Conservation (phyloP, 1,284 basidiomycete species). For the Coriolopsis trogii region DNA sequence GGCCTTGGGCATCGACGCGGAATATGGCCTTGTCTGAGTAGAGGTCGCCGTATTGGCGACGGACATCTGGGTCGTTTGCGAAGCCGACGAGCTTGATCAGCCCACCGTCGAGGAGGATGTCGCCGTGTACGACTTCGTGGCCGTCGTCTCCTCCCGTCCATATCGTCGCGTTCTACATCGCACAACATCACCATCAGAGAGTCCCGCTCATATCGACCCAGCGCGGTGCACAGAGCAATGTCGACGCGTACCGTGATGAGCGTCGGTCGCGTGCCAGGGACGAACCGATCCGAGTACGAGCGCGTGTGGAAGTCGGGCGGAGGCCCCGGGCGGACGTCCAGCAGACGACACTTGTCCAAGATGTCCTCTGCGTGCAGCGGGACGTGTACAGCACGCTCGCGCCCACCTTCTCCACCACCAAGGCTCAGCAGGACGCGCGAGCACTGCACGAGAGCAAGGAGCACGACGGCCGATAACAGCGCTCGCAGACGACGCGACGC, state of each 20-base stretch:
- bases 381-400: no score
- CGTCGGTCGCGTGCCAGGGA: slow-evolving; percentile 56
- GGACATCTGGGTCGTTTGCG: slow-evolving; percentile 30
- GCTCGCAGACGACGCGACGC: no score
- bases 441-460: no score
- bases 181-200: no score
- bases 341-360: slow-evolving; percentile 42
- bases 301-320: slow-evolving; percentile 52
- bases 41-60: slow-evolving; percentile 25
- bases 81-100: slow-evolving; percentile 53
- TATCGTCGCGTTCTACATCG: slow-evolving; percentile 58
- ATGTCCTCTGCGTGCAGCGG: slow-evolving; percentile 33
- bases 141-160: slow-evolving; percentile 65
- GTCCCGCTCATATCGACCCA: no score
- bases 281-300: slow-evolving; percentile 67
- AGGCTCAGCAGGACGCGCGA: no score
- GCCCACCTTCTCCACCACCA: no score
- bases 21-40: not conserved
- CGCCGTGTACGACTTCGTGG: slow-evolving; percentile 52
- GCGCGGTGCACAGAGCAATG: no score
- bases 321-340: slow-evolving; percentile 42
- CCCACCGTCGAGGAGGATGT: slow-evolving; percentile 57
- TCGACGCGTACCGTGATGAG: slow-evolving; percentile 41
- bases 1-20: slow-evolving; percentile 20
- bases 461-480: no score